Evolutionary conservation across 164 flowering plant species (phyloP).

Genomic region (Chloranthus sessilifolius): DNA sequence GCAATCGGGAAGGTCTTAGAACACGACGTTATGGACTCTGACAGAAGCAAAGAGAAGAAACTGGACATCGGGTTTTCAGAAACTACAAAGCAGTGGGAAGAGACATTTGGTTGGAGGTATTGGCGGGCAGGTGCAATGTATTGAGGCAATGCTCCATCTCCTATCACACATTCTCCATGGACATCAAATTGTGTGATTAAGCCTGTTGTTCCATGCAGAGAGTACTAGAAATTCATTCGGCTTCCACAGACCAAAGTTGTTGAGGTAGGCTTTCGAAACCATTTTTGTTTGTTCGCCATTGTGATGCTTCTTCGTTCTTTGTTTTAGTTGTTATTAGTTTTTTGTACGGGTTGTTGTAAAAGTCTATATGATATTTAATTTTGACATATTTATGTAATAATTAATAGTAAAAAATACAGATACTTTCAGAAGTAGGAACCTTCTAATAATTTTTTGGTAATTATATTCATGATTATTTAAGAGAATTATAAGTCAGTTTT

Average conservation of each 20-base stretch:
- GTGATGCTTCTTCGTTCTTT: too few relatives aligned
- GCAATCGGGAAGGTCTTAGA: constrained; percentile 61
- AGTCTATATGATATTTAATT: too few relatives aligned
- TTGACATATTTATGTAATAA: too few relatives aligned
- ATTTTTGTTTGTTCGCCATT: too few relatives aligned
- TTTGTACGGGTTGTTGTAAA: too few relatives aligned
- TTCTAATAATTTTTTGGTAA: too few relatives aligned
- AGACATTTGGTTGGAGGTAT: constrained; percentile 76
- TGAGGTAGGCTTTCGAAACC: constrained; percentile 45
- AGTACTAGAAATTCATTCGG: constrained; percentile 26
- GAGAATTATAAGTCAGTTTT: too few relatives aligned
- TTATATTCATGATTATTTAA: too few relatives aligned
- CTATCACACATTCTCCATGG: constrained; percentile 44
- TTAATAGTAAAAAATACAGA: too few relatives aligned
- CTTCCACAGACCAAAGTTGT: constrained; percentile 40
- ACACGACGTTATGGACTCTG: constrained; percentile 89
- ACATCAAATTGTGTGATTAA: constrained; percentile 19
- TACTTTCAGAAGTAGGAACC: too few relatives aligned
- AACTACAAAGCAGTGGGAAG: constrained; percentile 83
- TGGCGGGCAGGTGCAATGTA: constrained; percentile 97
- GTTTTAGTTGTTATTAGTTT: too few relatives aligned
- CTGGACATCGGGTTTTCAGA: constrained; percentile 81
- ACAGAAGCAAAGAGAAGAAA: constrained; percentile 77
- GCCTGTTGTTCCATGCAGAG: constrained; percentile 19
- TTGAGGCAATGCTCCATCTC: constrained; percentile 65